A percentile compares a stretch with the other conserved stretches of the same genome.
phyloP scores from a whole-genome alignment of 2,329 filamentous ascomycete species.

The Fusarium sp. region DNA sequence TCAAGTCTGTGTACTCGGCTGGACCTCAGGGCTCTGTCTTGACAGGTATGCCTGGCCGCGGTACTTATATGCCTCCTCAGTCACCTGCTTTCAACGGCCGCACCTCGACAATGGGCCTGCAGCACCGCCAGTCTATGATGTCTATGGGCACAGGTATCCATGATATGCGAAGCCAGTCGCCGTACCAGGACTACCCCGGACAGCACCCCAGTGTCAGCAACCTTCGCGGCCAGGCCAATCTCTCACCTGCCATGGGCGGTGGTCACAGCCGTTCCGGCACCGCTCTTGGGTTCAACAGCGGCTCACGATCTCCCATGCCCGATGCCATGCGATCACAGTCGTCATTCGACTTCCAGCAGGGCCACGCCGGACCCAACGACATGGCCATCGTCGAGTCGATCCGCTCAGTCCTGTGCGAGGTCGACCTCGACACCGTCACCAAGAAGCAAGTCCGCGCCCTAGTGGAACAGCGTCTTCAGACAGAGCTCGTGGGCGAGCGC shows the following conservation, averaged over 20 bases:
- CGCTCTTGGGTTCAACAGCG: conserved; percentile 60
- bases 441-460: conserved; percentile 96
- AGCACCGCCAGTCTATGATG: conserved; percentile 78
- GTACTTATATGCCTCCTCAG: conserved; percentile 83
- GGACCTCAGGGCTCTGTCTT: conserved; percentile 89
- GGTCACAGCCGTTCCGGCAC: conserved; percentile 55
- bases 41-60: conserved; percentile 80
- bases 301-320: conserved; percentile 58
- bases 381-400: conserved; percentile 85
- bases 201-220: conserved; percentile 72
- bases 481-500: conserved; percentile 85
- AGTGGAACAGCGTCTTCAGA: conserved; percentile 93
- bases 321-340: conserved; percentile 61
- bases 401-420: conserved; percentile 82
- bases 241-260: conserved; percentile 57
- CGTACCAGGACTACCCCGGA: conserved; percentile 66
- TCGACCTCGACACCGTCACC: conserved; percentile 95
- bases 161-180: conserved; percentile 64
- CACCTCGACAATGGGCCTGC: conserved; percentile 58
- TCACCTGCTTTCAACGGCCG: conserved; percentile 75
- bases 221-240: conserved; percentile 61
- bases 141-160: conserved; percentile 66
- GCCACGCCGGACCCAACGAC: conserved; percentile 77
- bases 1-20: conserved; percentile 95
- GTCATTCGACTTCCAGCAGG: conserved; percentile 71